Evolutionary conservation across 2,329 filamentous ascomycete genomes (phyloP), one percentile per base, ranked within the genome.

Genomic region (Pseudocercospora fijiensis): DNA sequence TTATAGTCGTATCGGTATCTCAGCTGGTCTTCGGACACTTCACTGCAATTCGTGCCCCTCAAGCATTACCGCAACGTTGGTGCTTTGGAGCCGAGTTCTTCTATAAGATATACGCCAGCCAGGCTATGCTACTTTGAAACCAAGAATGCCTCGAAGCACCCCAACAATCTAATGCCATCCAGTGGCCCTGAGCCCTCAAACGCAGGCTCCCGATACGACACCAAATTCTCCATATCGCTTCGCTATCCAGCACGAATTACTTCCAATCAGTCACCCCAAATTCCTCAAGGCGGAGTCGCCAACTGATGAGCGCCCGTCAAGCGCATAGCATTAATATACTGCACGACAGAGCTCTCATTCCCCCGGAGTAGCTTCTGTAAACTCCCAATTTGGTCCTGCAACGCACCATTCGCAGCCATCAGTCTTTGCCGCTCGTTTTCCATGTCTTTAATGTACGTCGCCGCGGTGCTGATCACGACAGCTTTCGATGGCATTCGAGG

Each of bases 351-450:
- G 16, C 41, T 52, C 22, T 81, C 79, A 37, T 80, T 78, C 62
- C 79, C 80, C 64, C 79, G 78, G 57, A 81, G 76, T n/a, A 81
- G 71, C 33, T 77, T 76, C 67, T 81, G 78, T 2, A 81, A 73
- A 41, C 76, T 76, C 62, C 76, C 77, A 55, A 81, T 73, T 26
- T 78, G 73, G 16, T 75, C 73, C 63, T 74, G 70, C 18, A 81
- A 69, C 1, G 78, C 62, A 53, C 75, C 72, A 43, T 79, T 79
- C 62, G 79, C 78, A 8, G 78, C 75, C 1, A 73, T 70, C 6
- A 56, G 61, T 18, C 70, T 70, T 65, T 76, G 75, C 68, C 77
- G 78, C 61, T 81, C 78, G 47, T 77, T 78, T 67, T 80, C 78
- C 68, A 79, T 75, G 62, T 79, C 76, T 69, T 79, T 78, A 73